Evolutionary conservation across 345 rosid genomes (phyloP).

Genomic region (Boechera stricta): DNA sequence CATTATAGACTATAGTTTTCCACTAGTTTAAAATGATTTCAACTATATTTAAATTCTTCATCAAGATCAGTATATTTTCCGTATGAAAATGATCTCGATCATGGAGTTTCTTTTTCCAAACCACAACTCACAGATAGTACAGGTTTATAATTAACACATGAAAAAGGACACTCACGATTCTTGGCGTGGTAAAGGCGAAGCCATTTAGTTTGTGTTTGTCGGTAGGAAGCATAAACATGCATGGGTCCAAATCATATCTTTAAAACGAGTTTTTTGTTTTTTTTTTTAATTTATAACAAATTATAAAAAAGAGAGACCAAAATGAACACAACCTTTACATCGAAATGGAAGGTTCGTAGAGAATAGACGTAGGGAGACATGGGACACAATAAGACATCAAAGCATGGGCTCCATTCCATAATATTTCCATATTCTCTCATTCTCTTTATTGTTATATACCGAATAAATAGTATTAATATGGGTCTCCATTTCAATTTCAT

Average conservation of each 20-base stretch:
- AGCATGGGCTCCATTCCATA: conserved; percentile 40
- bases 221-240: conserved; percentile 42
- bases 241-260: conserved; percentile 43
- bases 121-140: background rate
- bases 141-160: background rate
- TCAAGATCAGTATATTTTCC: background rate
- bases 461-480: conserved; percentile 22
- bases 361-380: conserved; percentile 25
- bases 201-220: conserved; percentile 33
- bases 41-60: background rate
- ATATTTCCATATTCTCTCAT: conserved; percentile 4
- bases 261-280: conserved; percentile 6
- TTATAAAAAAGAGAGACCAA: conserved; percentile 6
- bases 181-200: conserved; percentile 6
- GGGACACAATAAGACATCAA: conserved; percentile 42
- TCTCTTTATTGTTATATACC: conserved; percentile 12
- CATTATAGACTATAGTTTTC: background rate
- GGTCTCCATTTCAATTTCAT: conserved; percentile 41
- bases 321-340: conserved; percentile 32
- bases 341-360: conserved; percentile 39
- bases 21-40: background rate
- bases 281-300: background rate
- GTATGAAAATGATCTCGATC: background rate
- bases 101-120: background rate
- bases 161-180: background rate